Conservation (phyloP, 352 stramenopile genomes). For the Pythium oligandrum region DNA sequence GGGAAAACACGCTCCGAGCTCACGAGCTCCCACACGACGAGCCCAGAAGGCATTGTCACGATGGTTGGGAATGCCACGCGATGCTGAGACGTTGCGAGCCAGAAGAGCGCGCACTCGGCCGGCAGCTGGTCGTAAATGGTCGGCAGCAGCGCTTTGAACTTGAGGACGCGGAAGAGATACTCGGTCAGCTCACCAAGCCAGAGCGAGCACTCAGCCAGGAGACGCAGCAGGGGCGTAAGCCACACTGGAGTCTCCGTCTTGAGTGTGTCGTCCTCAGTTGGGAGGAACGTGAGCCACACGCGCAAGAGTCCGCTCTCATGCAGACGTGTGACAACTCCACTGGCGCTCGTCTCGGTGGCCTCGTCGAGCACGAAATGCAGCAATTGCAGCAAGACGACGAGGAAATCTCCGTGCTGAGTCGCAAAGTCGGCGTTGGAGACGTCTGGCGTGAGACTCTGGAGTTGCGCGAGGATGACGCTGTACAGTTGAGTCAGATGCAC, state of each 20-base stretch:
- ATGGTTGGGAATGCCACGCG: constrained; percentile 15
- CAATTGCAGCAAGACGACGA: constrained; percentile 43
- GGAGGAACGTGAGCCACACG: constrained; percentile 34
- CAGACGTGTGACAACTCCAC: constrained; percentile 24
- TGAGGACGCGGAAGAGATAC: constrained; percentile 39
- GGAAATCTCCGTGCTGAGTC: constrained; percentile 25
- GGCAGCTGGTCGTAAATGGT: constrained; percentile 18
- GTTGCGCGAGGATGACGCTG: constrained; percentile 29
- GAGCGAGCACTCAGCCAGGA: constrained; percentile 44
- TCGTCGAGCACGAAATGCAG: constrained; percentile 40
- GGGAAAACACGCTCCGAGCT: constrained; percentile 11
- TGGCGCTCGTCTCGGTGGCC: constrained; percentile 18
- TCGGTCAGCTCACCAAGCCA: constrained; percentile 38
- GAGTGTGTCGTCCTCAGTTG: constrained; percentile 10
- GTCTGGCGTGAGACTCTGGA: constrained; percentile 23
- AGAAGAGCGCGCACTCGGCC: constrained; percentile 32
- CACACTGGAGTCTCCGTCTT: constrained; percentile 17
- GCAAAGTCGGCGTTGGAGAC: constrained; percentile 13
- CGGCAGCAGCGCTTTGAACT: constrained; percentile 27
- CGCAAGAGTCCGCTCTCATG: constrained; percentile 44
- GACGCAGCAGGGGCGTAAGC: constrained; percentile 36
- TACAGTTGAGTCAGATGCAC: constrained; percentile 31
- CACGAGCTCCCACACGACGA: constrained; percentile 7
- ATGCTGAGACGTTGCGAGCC: constrained; percentile 38
- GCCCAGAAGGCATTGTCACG: not conserved